phyloP scores from a whole-genome alignment of 2,329 filamentous ascomycete species.

The Aspergillus floridensis region DNA sequence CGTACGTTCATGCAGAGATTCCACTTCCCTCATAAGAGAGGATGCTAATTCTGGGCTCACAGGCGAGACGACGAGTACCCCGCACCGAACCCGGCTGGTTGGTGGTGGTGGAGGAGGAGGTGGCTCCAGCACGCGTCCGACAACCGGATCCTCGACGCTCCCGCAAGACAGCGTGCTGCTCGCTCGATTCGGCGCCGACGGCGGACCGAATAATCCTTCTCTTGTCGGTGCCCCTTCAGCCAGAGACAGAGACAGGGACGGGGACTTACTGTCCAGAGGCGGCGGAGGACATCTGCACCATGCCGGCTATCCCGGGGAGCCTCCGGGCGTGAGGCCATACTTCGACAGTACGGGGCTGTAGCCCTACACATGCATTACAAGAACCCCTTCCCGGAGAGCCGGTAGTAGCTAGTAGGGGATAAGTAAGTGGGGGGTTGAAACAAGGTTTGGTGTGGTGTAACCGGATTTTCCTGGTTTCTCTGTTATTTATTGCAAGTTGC shows the following conservation, averaged over 20 bases:
- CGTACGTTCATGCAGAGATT: slow-evolving; percentile 17
- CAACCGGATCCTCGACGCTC: slow-evolving; percentile 18
- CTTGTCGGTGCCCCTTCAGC: neutral
- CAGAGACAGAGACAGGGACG: too few species aligned
- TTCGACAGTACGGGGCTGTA: slow-evolving; percentile 1
- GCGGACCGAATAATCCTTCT: neutral
- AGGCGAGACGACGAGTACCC: slow-evolving; percentile 5
- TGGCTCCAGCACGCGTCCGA: slow-evolving; percentile 10
- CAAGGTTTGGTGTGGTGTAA: too few species aligned
- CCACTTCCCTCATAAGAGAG: too few species aligned
- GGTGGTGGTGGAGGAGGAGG: neutral
- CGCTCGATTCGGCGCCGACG: neutral
- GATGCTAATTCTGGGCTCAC: neutral
- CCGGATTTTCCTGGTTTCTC: too few species aligned
- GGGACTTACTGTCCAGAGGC: neutral
- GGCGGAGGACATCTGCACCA: neutral
- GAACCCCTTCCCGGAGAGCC: too few species aligned
- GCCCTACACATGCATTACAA: neutral
- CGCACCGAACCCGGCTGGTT: slow-evolving; percentile 27
- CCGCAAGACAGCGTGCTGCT: slow-evolving; percentile 14
- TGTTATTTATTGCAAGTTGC: too few species aligned
- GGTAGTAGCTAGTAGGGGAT: too few species aligned
- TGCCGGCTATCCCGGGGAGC: neutral
- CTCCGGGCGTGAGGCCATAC: neutral
- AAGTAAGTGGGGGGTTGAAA: too few species aligned